Evolutionary conservation across 2,329 filamentous ascomycete species (phyloP), one percentile per base, ranked within the genome.

Genomic region (Chrysoporthe puriensis): DNA sequence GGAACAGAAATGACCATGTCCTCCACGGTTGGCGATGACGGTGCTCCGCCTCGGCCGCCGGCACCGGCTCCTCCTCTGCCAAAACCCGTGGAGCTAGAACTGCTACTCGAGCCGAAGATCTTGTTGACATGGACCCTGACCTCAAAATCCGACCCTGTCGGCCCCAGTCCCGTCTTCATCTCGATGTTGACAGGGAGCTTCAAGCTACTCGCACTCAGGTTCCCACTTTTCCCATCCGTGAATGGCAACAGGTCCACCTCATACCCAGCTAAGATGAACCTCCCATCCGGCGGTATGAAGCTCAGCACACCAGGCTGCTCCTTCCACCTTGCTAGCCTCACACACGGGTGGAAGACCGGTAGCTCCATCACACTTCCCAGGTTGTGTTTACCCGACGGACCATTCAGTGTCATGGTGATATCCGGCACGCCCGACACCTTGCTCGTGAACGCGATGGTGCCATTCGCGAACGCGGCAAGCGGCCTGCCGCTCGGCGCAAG

Each of bases 381-480:
- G 62, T 90, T 90, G 75, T 92, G 90, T 71, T 90, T 91, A n/a
- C 92, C 92, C 1, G 92, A 92, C 0, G 93, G 91, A 1, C 92
- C 91, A 0, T 90, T 91, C 40, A 99, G 84, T 16, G 86, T 91
- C 11, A 99, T 82, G 21, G 93, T 78, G n/a, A 99, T 86, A 76
- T 99, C 95, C 0, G 96, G 96, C 2, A 98, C 88, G 4, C 96
- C 96, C 0, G 95, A 97, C 52, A 99, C 93, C 76, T 98, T 97
- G 64, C 92, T 90, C 0, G 93, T 98, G 77, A 98, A 98, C 1
- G 93, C 94, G 72, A 99, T 95, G 4, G 93, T 96, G 18, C 96
- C 96, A 73, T 96, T 92, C 16, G 93, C 92, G 71, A 97, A 90
- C 3, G 96, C 95, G 8, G 93, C 90, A 32, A 99, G 84, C 1